Conservation (phyloP, 805 yeast species). For the Metschnikowia orientalis region DNA sequence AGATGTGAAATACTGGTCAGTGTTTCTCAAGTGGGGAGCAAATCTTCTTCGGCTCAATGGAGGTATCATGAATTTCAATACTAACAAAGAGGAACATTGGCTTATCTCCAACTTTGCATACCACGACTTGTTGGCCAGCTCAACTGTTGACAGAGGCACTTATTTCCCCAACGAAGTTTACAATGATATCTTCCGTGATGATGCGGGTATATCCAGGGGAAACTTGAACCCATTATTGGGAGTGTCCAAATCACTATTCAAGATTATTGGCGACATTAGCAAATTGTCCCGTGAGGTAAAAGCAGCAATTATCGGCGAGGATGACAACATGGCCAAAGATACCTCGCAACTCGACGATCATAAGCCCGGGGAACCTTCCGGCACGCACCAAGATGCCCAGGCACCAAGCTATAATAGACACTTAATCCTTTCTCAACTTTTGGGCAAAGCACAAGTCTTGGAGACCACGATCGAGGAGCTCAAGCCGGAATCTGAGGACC, state of each 20-base stretch:
- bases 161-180: constrained; percentile 62
- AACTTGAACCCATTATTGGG: constrained; percentile 70
- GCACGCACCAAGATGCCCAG: neutral
- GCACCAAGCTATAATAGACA: neutral
- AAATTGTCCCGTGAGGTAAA: constrained; percentile 53
- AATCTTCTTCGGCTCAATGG: constrained; percentile 57
- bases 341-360: neutral
- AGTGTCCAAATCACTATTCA: constrained; percentile 63
- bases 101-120: constrained; percentile 73
- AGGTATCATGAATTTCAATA: constrained; percentile 52
- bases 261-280: constrained; percentile 63
- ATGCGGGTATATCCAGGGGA: constrained; percentile 32
- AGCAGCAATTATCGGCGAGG: constrained; percentile 20
- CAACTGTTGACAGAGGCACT: constrained; percentile 56
- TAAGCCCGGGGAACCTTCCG: constrained; percentile 1
- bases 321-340: constrained; percentile 1
- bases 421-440: constrained; percentile 21
- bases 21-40: constrained; percentile 62
- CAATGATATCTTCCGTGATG: constrained; percentile 44
- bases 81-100: constrained; percentile 62
- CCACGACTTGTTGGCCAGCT: constrained; percentile 69
- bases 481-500: constrained; percentile 49
- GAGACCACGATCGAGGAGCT: constrained; percentile 48
- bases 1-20: constrained; percentile 72
- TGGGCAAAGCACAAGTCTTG: constrained; percentile 33